Evolutionary conservation across 1,139 yeast genomes (phyloP).

Genomic region (Candida buenavistaensis): DNA sequence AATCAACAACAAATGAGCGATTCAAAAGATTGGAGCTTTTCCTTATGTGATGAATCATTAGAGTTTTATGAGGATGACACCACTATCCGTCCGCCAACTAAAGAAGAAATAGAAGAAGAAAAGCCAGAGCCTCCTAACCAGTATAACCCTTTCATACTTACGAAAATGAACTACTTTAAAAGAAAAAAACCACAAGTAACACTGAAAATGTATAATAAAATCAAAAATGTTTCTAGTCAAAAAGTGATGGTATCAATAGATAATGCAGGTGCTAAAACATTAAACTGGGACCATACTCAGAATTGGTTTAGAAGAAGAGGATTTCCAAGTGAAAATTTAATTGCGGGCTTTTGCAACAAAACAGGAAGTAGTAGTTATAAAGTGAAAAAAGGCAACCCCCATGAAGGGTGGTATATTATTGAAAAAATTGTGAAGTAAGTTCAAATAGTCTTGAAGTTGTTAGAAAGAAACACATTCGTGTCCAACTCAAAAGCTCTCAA

Average conservation of each 20-base stretch:
- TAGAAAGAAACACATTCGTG: no score
- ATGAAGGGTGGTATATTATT: slow-evolving; percentile 3
- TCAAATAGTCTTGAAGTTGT: no score
- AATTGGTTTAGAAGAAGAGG: slow-evolving; percentile 13
- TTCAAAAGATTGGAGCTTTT: slow-evolving; percentile 13
- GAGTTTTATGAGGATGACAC: slow-evolving; percentile 5
- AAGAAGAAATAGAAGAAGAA: background rate
- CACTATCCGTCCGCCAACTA: background rate
- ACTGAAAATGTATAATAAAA: slow-evolving; percentile 7
- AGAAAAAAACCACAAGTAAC: slow-evolving; percentile 6
- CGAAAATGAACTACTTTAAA: slow-evolving; percentile 14
- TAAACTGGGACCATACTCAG: slow-evolving; percentile 9
- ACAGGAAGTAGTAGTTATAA: no score
- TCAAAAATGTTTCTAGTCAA: background rate
- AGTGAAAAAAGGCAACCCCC: no score
- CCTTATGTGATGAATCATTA: slow-evolving; percentile 11
- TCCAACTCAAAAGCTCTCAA: background rate
- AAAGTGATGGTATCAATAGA: background rate
- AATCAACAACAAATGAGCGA: background rate
- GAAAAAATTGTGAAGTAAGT: no score
- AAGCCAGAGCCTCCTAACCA: slow-evolving; percentile 4
- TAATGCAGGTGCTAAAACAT: background rate
- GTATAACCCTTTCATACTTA: slow-evolving; percentile 14
- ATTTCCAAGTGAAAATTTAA: slow-evolving; percentile 9
- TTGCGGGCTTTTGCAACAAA: slow-evolving; percentile 1